Evolutionary conservation across 73 alveolate genomes (phyloP).

Genomic region (Breviolum minutum): DNA sequence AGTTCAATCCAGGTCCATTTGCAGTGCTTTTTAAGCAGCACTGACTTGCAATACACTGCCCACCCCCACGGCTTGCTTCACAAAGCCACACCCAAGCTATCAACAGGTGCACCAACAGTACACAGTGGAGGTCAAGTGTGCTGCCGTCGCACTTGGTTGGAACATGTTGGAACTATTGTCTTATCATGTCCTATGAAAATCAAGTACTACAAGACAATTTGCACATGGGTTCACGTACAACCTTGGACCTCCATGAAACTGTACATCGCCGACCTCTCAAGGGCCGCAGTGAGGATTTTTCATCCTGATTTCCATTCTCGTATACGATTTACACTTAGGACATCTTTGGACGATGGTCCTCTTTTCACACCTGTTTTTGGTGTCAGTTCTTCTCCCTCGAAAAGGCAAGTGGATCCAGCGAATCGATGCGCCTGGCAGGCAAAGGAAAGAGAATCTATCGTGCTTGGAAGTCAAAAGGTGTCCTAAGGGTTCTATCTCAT

Average conservation of each 20-base stretch:
- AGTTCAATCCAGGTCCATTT: background rate
- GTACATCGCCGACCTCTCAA: background rate
- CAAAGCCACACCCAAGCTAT: slow-evolving; percentile 50
- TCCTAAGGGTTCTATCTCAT: background rate
- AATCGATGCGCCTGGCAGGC: slow-evolving; percentile 6
- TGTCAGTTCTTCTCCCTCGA: background rate
- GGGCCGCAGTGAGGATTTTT: background rate
- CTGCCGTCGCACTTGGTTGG: too few relatives aligned
- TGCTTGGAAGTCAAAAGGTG: background rate
- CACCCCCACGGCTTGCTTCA: slow-evolving; percentile 21
- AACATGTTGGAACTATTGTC: too few relatives aligned
- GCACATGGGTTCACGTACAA: too few relatives aligned
- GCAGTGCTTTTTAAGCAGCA: background rate
- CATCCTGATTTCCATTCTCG: too few relatives aligned
- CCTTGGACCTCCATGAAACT: background rate
- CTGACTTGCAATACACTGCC: slow-evolving; percentile 25
- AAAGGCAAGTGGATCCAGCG: background rate
- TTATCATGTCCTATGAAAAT: too few relatives aligned
- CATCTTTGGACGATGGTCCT: too few relatives aligned
- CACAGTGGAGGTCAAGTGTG: slow-evolving; percentile 15
- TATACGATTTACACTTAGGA: too few relatives aligned
- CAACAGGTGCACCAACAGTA: slow-evolving; percentile 1
- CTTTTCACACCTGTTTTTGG: too few relatives aligned
- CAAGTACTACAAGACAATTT: too few relatives aligned
- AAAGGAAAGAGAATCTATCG: background rate